Evolutionary conservation across 106 monocot genomes (phyloP), one percentile per base, ranked within the genome.

Genomic region (Apostasia ramifera): DNA sequence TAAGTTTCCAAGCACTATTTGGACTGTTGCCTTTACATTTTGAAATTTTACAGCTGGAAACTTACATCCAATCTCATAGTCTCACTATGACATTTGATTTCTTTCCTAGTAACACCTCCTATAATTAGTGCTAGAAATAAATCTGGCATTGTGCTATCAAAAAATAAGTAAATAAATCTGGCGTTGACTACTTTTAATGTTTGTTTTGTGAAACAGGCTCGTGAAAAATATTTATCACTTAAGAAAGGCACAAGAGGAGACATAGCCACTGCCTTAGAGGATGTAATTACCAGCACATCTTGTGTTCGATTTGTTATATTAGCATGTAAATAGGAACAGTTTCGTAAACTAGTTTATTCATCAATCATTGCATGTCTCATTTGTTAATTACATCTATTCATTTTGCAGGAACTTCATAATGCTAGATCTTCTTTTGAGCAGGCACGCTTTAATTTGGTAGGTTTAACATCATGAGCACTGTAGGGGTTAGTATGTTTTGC

Each of bases 381-480:
- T 49, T 13, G 43, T 40, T 46, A 53, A 69, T 3, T 10, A 66
- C 53, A 56, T 73, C 43, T 73, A 55, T 26, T 26, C 26, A 48
- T 80, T 59, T 61, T 72, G 62, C 82, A 93, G 98, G 98, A 99
- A 57, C 85, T 99, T 40, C 64, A 90, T 44, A 79, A 77, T 76
- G 93, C 98, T 76, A 85, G 98, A 77, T 93, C 98, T 66, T 93
- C 90, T 61, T 99, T 99, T 68, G 98, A 99, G 77, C 93, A 99
- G 69, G 90, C 98, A 47, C 93, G 98, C 47, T 65, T 65, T 65
- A 65, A 65, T 65, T 26, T 65, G 65, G 65, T 65, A 48, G 7
- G 65, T 65, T 8, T 26, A 26, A 26, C 26, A 26, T 26, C 26
- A 26, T 26, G 26, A 26, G 26, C 26, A 26, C 26, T 26, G 26